Evolutionary conservation across 768 basidiomycete genomes (phyloP).

Genomic region (Podaxis pistillaris): DNA sequence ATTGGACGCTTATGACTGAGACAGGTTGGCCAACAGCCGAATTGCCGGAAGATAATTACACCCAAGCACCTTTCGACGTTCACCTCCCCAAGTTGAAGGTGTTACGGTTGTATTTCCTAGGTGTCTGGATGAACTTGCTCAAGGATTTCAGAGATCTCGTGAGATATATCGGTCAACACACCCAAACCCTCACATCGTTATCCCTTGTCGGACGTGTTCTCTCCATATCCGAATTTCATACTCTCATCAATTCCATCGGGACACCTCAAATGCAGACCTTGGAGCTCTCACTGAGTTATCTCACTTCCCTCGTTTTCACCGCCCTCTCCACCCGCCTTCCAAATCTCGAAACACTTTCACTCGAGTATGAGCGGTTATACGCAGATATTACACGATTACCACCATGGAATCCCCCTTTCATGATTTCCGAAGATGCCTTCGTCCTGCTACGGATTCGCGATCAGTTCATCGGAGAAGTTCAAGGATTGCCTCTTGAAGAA

Average conservation of each 20-base stretch:
- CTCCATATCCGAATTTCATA: not conserved
- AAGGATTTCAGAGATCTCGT: not conserved
- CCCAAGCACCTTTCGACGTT: not conserved
- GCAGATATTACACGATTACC: not conserved
- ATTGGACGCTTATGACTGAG: not conserved
- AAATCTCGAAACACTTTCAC: not conserved
- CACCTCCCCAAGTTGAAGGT: not conserved
- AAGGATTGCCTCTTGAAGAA: not conserved
- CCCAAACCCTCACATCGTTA: not conserved
- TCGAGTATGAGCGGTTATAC: not conserved
- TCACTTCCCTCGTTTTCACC: not conserved
- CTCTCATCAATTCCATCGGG: not conserved
- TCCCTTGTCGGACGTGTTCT: not conserved
- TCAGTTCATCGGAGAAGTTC: not conserved
- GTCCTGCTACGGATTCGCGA: not conserved
- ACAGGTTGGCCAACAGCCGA: not conserved
- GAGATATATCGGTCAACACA: not conserved
- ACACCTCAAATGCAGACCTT: not conserved
- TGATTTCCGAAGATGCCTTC: too few species aligned
- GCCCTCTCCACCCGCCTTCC: not conserved
- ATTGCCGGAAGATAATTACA: not conserved
- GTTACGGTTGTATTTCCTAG: not conserved
- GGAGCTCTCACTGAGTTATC: not conserved
- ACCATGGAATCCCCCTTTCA: too few species aligned
- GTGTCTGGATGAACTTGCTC: not conserved